These are phyloP conservation scores for Trichaptum fuscoviolaceum DNA, from an alignment of 768 basidiomycete species.

Conservation along the genomic window DNA sequence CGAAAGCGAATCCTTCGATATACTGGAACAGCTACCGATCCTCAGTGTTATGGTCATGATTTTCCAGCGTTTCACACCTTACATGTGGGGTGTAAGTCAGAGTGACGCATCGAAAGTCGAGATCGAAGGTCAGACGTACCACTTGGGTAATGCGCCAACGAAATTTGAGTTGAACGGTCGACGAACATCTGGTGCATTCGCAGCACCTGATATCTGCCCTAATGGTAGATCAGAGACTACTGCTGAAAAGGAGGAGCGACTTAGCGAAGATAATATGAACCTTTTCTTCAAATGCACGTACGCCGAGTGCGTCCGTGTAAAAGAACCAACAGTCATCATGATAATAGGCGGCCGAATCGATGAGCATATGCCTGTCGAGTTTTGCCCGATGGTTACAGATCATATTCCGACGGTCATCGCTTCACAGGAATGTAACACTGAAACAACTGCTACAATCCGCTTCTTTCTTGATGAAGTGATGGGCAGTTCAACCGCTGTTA, in stretches of 20 bases:
- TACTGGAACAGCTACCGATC: background rate
- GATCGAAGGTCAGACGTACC: background rate
- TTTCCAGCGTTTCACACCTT: background rate
- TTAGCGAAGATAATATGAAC: no score
- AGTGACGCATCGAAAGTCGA: background rate
- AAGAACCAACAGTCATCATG: background rate
- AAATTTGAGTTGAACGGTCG: background rate
- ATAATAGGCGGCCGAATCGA: background rate
- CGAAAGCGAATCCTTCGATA: background rate
- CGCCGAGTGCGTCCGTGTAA: background rate
- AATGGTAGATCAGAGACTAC: no score
- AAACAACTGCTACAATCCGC: no score
- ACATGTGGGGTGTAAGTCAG: background rate
- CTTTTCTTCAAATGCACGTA: no score
- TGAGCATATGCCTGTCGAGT: background rate
- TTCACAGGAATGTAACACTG: conserved; percentile 3
- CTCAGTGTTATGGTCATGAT: background rate
- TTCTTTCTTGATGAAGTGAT: background rate
- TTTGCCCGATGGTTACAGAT: conserved; percentile 5
- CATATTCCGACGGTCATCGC: conserved; percentile 15
- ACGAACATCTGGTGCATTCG: no score
- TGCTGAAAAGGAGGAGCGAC: no score
- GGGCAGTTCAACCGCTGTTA: background rate
- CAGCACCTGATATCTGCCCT: no score
- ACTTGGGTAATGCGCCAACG: no score